Base-by-base conservation (phyloP, 1,284 basidiomycete genomes). In the Blastosporella zonata region DNA sequence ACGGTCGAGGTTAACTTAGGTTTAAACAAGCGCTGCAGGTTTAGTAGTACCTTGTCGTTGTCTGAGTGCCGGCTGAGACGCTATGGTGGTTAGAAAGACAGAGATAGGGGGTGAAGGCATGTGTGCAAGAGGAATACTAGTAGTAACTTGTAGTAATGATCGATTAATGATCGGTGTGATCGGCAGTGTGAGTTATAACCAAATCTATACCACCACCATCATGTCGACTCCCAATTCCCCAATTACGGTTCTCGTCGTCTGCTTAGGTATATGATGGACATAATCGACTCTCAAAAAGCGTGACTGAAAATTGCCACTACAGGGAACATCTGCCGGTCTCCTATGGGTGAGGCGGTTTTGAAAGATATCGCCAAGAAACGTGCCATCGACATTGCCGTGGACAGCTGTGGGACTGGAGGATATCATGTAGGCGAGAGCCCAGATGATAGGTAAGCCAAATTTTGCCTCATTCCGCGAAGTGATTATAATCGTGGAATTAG, bases 81-180 rank as follows among this genome's bases (percentile, higher is more conserved):
- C 85, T 53, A 91, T 91, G 8, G 89, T 91, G n/a, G 89, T 91
- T 46, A 90, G 74, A 63, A 88, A 90, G 29, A 90, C 65, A 57
- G 86, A 79, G 52, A 91, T 84, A 3, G 88, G 89, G 8, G 88
- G 89, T 17, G 85, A 78, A 48, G 81, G 75, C 86, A 90, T 90
- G n/a, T n/a, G 29, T n/a, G 15, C 13, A 8, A 21, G 27, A 20
- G 18, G 22, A 13, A 40, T 8, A 22, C n/a, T 28, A 2, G 23
- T 17, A 10, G 7, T 45, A 4, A 17, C 10, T 34, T 4, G 18
- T 15, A 28, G 36, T 15, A 29, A 27, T 27, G 25, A 10, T 27
- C 5, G 25, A 27, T 27, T 27, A 5, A 27, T 31, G 12, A 31
- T 31, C 29, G 12, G 29, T 31, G 25, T n/a, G 25, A 27, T 27